A percentile compares a stretch with the other conserved stretches of the same genome.
Evolutionary conservation across 2,329 filamentous ascomycete species (phyloP).

Genomic region (Fusarium setosum): DNA sequence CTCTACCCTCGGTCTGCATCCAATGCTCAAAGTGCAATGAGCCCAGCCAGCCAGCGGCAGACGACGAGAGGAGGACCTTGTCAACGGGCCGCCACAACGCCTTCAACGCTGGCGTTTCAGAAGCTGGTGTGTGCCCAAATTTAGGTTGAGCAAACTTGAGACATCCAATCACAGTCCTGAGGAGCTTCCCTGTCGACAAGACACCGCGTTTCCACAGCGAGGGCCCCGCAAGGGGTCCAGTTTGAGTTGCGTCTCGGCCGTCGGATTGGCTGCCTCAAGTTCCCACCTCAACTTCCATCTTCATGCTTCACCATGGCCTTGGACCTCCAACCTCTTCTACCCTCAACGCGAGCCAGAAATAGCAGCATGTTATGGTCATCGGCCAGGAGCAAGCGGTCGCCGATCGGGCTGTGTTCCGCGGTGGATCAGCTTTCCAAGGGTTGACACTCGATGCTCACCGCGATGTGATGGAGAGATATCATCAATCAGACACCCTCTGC

Average conservation of each 20-base stretch:
- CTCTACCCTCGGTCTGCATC: not conserved
- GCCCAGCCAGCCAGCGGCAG: not conserved
- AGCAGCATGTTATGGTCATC: conserved; percentile 23
- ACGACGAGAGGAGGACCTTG: conserved; percentile 13
- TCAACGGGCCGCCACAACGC: conserved; percentile 37
- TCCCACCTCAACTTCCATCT: conserved; percentile 34
- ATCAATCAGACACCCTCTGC: conserved; percentile 23
- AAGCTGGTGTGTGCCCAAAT: conserved; percentile 44
- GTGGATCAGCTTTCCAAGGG: conserved; percentile 28
- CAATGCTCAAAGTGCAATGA: not conserved
- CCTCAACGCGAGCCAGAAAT: conserved; percentile 37
- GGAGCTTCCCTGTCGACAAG: conserved; percentile 44
- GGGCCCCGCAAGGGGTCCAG: conserved; percentile 28
- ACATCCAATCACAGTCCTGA: conserved; percentile 49
- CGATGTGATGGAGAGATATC: conserved; percentile 10
- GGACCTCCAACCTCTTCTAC: conserved; percentile 13
- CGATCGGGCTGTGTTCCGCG: conserved; percentile 33
- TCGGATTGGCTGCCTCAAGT: conserved; percentile 36
- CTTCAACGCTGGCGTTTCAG: conserved; percentile 45
- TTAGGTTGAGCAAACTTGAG: conserved; percentile 47
- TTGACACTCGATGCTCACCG: conserved; percentile 9
- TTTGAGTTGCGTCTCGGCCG: conserved; percentile 42
- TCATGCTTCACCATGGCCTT: conserved; percentile 35
- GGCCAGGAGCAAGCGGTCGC: conserved; percentile 11
- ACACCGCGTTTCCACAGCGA: conserved; percentile 26